Conservation (phyloP, 345 rosid species). For the Murraya paniculata region DNA sequence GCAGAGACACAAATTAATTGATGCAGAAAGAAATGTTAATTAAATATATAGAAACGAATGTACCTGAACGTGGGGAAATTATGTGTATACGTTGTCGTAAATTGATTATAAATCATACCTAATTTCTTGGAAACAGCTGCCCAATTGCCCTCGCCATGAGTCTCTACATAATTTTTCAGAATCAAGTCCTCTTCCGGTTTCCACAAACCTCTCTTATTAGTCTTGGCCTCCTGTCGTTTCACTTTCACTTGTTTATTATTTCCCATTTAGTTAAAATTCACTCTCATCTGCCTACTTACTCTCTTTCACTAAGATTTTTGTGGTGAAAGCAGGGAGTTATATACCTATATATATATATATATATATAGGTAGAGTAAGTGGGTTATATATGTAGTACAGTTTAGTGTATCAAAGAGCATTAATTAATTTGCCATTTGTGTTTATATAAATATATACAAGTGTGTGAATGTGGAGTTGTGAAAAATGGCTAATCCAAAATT, state of each 20-base stretch:
- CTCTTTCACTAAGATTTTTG: conserved; percentile 1
- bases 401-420: too few relatives aligned
- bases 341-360: not conserved
- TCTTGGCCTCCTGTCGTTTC: conserved; percentile 20
- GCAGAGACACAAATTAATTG: not conserved
- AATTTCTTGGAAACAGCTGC: conserved; percentile 60
- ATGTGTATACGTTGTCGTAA: too few relatives aligned
- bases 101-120: conserved; percentile 31
- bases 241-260: conserved; percentile 31
- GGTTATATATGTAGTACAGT: too few relatives aligned
- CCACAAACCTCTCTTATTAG: conserved; percentile 74
- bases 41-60: too few relatives aligned
- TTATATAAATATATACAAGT: too few relatives aligned
- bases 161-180: conserved; percentile 56
- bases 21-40: too few relatives aligned
- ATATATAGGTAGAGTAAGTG: not conserved
- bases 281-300: not conserved
- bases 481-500: not conserved
- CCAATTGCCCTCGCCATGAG: conserved; percentile 92
- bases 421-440: too few relatives aligned
- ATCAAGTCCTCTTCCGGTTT: conserved; percentile 85
- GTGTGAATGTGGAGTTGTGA: not conserved
- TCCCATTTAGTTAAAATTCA: conserved; percentile 25
- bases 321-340: conserved; percentile 2
- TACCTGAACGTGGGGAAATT: too few relatives aligned